Evolutionary conservation across 768 basidiomycete species (phyloP), one percentile per base, ranked within the genome.

Genomic region (Lentinula boryana): DNA sequence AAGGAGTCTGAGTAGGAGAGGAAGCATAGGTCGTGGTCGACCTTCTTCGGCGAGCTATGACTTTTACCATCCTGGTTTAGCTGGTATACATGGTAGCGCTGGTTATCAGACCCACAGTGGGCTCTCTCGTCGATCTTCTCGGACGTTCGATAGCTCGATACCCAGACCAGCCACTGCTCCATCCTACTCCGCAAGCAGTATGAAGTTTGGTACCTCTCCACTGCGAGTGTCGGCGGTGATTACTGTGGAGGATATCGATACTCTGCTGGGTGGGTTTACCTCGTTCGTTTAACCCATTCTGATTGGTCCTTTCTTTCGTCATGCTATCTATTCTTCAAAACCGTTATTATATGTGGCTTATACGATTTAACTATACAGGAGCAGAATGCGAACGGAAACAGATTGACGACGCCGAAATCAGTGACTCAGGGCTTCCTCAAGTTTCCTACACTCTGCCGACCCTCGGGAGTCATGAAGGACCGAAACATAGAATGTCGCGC

Each of bases 161-260:
- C 33, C 27, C 31, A 41, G 38, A 32, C 16, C 35, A 10, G n/a
- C 21, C 13, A 40, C 49, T 52, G n/a, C 58, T 2, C 16, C 58
- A 18, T 57, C 27, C 23, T 32, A 44, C 55, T 13, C 55, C 36
- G 23, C 36, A 36, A 23, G 41, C 38, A 35, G 43, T 13, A 18
- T 46, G 44, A 58, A 48, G 10, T 49, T 13, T 31, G 44, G 48
- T 13, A n/a, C 50, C 16, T 60, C 58, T 18, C 58, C 58, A 10
- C 40, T 60, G 10, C 33, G 58, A 23, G 5, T 60, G 2, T 60
- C 58, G 18, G 49, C 58, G 31, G 58, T 52, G 9, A 60, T 60
- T 27, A 43, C 58, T 27, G 58, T 60, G 13, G 58, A 60, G 23
- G 50, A 60, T 10, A 35, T 60, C 38, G 58, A 60, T 43, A 35